Conservation (phyloP, 2,329 filamentous ascomycete species). For the Alternaria alternata region DNA sequence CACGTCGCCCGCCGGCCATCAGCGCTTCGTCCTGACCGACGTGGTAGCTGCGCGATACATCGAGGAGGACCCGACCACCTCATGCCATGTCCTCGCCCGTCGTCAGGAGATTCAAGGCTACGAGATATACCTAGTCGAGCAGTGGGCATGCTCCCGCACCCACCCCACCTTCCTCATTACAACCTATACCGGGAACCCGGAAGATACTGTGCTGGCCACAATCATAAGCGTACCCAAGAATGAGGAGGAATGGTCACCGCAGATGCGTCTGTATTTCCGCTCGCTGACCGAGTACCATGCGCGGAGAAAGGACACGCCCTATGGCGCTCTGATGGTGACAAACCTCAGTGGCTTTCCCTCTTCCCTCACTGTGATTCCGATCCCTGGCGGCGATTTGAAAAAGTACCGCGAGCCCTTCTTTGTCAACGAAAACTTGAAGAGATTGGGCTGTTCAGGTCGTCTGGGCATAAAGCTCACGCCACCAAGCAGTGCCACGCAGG, state of each 20-base stretch:
- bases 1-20: conserved; percentile 51
- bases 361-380: conserved; percentile 86
- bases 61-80: conserved; percentile 81
- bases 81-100: conserved; percentile 70
- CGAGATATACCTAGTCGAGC: conserved; percentile 92
- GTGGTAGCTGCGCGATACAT: conserved; percentile 74
- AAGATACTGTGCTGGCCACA: conserved; percentile 78
- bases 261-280: conserved; percentile 83
- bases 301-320: conserved; percentile 77
- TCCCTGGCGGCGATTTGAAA: conserved; percentile 85
- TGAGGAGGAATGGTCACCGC: conserved; percentile 79
- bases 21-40: conserved; percentile 71
- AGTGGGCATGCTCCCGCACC: conserved; percentile 93
- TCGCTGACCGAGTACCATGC: conserved; percentile 87
- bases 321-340: conserved; percentile 91
- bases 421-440: conserved; percentile 92
- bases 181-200: conserved; percentile 88
- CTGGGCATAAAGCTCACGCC: conserved; percentile 82
- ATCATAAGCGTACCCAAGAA: conserved; percentile 84
- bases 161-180: conserved; percentile 92
- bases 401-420: conserved; percentile 85
- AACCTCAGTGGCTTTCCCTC: conserved; percentile 93
- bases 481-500: conserved; percentile 81
- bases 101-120: conserved; percentile 78
- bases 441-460: conserved; percentile 88